Evolutionary conservation across 2,329 filamentous ascomycete genomes (phyloP).

Genomic region (Penicillium palitans): DNA sequence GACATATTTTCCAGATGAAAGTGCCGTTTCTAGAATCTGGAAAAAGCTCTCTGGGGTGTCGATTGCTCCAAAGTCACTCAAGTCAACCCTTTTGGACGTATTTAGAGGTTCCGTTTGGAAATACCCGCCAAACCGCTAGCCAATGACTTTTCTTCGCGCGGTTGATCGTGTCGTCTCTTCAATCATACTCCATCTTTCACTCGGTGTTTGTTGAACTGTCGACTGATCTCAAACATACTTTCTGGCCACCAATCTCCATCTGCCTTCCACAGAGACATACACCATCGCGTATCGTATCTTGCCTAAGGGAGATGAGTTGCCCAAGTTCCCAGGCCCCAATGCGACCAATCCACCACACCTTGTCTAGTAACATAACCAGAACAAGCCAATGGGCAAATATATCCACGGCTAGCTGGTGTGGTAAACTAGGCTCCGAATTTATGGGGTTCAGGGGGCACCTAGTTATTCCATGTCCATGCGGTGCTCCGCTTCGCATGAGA

Average conservation of each 20-base stretch:
- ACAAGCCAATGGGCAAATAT: slow-evolving; percentile 6
- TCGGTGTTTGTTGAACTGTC: slow-evolving; percentile 6
- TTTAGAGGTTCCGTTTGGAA: background rate
- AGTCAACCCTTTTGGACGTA: too few relatives aligned
- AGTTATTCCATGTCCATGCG: background rate
- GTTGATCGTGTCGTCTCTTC: background rate
- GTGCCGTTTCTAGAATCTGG: too few relatives aligned
- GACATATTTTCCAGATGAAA: too few relatives aligned
- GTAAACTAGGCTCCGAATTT: background rate
- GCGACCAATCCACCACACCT: slow-evolving; percentile 6
- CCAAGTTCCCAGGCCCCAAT: slow-evolving; percentile 1
- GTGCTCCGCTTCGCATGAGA: background rate
- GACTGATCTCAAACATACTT: slow-evolving; percentile 1
- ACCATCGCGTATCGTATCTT: background rate
- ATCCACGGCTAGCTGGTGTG: slow-evolving; percentile 2
- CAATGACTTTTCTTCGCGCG: background rate
- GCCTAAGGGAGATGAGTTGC: background rate
- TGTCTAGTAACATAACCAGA: slow-evolving; percentile 2
- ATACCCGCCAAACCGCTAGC: background rate
- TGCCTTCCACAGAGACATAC: background rate
- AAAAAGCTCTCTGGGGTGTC: too few relatives aligned
- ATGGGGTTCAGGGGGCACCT: background rate
- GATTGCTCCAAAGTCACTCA: too few relatives aligned
- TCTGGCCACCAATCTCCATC: slow-evolving; percentile 1
- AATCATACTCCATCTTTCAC: background rate